phyloP scores from a whole-genome alignment of 805 yeast species.

The Cyberlindnera petersonii region DNA sequence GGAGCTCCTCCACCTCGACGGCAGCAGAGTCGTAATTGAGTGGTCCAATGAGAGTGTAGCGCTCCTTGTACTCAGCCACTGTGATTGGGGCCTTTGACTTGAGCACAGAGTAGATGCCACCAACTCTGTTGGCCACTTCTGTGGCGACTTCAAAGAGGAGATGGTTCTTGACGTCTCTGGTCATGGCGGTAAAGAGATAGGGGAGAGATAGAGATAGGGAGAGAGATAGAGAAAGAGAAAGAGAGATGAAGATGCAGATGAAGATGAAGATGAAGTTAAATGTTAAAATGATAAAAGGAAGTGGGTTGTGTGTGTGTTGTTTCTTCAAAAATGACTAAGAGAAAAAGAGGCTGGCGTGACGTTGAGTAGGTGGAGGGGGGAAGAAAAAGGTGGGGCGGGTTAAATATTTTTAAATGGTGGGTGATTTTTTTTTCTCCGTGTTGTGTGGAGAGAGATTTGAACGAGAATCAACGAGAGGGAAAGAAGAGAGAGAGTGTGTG shows the following conservation, averaged over 20 bases:
- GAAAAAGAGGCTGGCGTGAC: background rate
- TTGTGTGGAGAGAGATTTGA: no score
- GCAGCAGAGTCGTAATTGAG: conserved; percentile 69
- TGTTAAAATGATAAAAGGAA: no score
- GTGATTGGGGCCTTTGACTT: conserved; percentile 97
- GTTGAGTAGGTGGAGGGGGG: no score
- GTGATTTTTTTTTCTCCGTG: no score
- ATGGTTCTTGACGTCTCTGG: conserved; percentile 84
- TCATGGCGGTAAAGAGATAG: conserved; percentile 38
- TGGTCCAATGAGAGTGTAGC: conserved; percentile 87
- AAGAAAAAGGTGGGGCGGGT: no score
- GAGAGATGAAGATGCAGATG: background rate
- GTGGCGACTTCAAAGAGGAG: conserved; percentile 92
- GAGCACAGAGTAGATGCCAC: conserved; percentile 95
- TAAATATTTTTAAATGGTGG: no score
- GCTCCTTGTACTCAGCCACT: conserved; percentile 83
- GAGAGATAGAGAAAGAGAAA: background rate
- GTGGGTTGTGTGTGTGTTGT: no score
- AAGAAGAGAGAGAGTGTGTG: no score
- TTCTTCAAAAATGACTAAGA: no score
- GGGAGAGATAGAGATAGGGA: background rate
- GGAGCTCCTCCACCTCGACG: conserved; percentile 76
- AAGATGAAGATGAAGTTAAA: no score
- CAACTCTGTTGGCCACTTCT: conserved; percentile 96
- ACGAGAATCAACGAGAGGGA: no score